Base-by-base conservation (phyloP, 805 yeast genomes). In the Clavispora santaluciae region DNA sequence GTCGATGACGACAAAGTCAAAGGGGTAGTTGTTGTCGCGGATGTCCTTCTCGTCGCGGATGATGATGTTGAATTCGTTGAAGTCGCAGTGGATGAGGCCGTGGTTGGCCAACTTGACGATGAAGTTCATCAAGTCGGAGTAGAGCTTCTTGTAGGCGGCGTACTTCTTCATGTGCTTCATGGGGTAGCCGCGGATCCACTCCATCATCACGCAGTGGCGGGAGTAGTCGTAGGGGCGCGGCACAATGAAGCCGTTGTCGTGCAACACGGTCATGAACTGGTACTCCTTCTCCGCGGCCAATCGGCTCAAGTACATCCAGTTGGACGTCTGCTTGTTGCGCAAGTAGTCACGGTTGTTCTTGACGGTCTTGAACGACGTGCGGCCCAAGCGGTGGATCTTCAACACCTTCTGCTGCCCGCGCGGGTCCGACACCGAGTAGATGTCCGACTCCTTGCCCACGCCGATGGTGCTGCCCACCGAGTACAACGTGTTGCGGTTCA, bases 371-470 rank as follows among this genome's bases (percentile, higher is more conserved):
- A 93, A 93, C 5, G 97, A 89, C 1, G 91, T 86, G 59, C 99
- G 79, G 24, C 99, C 99, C 44, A 93, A 71, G 50, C 99, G 76
- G 63, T 90, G 97, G 28, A 93, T 83, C 61, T 93, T 93, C 57
- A 93, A 65, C 13, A 90, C 96, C 53, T 78, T 76, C 39, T 78
- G 76, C 15, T 46, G 48, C 1, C 91, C 93, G 16, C 74, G 57
- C 10, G 73, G 67, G 54, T 84, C 90, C 42, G 83, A 80, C 1
- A 86, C 90, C 10, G 90, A 75, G 61, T 84, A 88, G 55, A 93
- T 90, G 66, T 93, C 99, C 3, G 97, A 89, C 63, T 93, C 99
- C 59, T 93, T 93, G 54, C 99, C 99, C 38, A 93, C 96, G 44
- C 98, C 99, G 51, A 91, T 89, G 8, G 84, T 86, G 35, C 82